These are phyloP conservation scores for Sarocladium kiliense DNA, from an alignment of 2,329 filamentous ascomycete species.

Conservation along the genomic window DNA sequence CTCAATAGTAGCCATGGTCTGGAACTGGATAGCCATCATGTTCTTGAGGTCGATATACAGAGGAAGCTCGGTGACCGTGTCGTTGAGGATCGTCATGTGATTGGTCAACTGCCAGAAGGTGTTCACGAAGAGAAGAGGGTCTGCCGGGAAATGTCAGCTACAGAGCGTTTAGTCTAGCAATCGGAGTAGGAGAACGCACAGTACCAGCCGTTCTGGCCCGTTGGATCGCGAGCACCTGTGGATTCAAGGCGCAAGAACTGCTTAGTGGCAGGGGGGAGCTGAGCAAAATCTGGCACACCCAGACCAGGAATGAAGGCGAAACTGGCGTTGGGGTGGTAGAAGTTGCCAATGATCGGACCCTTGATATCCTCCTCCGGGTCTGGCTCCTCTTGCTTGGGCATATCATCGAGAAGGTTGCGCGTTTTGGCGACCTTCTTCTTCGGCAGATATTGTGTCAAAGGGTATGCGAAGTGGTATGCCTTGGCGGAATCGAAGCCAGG, in stretches of 20 bases:
- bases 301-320: conserved; percentile 80
- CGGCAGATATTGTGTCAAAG: conserved; percentile 81
- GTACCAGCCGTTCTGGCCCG: conserved; percentile 90
- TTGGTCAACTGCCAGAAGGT: conserved; percentile 93
- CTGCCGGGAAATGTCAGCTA: conserved; percentile 20
- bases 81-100: conserved; percentile 89
- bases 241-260: conserved; percentile 76
- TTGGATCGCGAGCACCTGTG: conserved; percentile 74
- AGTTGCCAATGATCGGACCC: conserved; percentile 71
- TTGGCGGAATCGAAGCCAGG: conserved; percentile 66
- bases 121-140: conserved; percentile 85
- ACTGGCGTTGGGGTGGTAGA: conserved; percentile 94
- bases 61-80: conserved; percentile 76
- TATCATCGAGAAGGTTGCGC: conserved; percentile 71
- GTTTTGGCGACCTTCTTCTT: conserved; percentile 90
- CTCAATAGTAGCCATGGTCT: conserved; percentile 77
- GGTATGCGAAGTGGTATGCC: conserved; percentile 79
- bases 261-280: conserved; percentile 66
- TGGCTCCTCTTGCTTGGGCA: conserved; percentile 30
- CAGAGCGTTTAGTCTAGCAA: not conserved
- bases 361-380: conserved; percentile 47
- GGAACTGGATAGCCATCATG: conserved; percentile 84
- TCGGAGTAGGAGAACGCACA: conserved; percentile 33
- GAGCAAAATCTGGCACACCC: conserved; percentile 62
- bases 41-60: conserved; percentile 81